A percentile compares a stretch with the other conserved stretches of the same genome.
phyloP scores from a whole-genome alignment of 768 basidiomycete species.

The Hygrophorus pudorinus region DNA sequence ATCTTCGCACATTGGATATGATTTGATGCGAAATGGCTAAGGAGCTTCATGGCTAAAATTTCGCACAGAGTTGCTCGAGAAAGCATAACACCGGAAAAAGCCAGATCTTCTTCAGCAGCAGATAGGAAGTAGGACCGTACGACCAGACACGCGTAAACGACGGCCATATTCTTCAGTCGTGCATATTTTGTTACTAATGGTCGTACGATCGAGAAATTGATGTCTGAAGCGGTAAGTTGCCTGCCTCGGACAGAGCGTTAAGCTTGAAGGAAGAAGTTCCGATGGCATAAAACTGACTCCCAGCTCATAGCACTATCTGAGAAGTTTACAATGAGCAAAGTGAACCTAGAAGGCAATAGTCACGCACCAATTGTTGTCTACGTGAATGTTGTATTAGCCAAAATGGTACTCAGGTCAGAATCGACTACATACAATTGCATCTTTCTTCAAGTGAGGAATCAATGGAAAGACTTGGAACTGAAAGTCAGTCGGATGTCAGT shows the following conservation, averaged over 20 bases:
- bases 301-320: conserved; percentile 66
- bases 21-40: conserved; percentile 62
- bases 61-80: conserved; percentile 72
- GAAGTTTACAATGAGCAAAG: conserved; percentile 10
- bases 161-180: conserved; percentile 60
- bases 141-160: conserved; percentile 69
- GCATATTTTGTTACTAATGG: conserved; percentile 77
- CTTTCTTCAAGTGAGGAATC: conserved; percentile 60
- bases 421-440: conserved; percentile 46
- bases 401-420: background rate
- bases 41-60: conserved; percentile 80
- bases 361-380: conserved; percentile 36
- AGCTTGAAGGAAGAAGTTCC: conserved; percentile 2
- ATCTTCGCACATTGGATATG: conserved; percentile 38
- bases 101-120: conserved; percentile 59
- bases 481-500: conserved; percentile 29
- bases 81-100: conserved; percentile 64
- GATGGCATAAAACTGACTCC: conserved; percentile 46
- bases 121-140: conserved; percentile 71
- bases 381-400: background rate
- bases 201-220: conserved; percentile 72
- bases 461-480: conserved; percentile 72
- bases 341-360: conserved; percentile 4
- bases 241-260: conserved; percentile 22
- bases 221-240: conserved; percentile 75